Evolutionary conservation across 805 yeast species (phyloP).

Genomic region (Metschnikowia kunwiensis): DNA sequence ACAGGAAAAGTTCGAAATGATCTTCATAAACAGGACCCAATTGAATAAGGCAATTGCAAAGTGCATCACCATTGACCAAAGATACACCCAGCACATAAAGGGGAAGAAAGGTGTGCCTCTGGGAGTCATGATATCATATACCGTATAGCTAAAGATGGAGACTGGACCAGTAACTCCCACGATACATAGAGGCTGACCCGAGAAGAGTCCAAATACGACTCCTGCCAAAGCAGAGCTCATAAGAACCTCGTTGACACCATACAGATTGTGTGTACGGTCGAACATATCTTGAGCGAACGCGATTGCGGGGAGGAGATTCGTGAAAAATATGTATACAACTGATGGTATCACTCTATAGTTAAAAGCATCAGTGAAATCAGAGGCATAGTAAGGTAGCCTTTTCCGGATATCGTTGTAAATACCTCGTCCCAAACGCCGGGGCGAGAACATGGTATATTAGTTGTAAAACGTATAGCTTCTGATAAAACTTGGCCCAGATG

Average conservation of each 20-base stretch:
- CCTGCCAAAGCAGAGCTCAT: conserved; percentile 87
- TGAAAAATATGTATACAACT: conserved; percentile 78
- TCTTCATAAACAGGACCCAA: conserved; percentile 60
- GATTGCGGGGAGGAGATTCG: conserved; percentile 86
- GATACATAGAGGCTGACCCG: conserved; percentile 90
- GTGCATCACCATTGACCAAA: conserved; percentile 89
- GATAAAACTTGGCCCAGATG: too few relatives aligned
- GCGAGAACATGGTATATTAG: conserved; percentile 5
- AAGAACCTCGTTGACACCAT: conserved; percentile 89
- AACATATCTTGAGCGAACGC: conserved; percentile 98
- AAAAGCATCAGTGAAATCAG: conserved; percentile 81
- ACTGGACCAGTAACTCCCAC: conserved; percentile 98
- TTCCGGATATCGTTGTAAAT: conserved; percentile 48
- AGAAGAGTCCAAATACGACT: conserved; percentile 75
- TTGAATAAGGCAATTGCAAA: conserved; percentile 67
- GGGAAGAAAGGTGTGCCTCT: conserved; percentile 64
- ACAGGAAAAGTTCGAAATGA: conserved; percentile 79
- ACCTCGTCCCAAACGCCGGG: conserved; percentile 41
- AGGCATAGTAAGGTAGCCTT: conserved; percentile 62
- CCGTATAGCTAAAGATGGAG: conserved; percentile 86
- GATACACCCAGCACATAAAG: conserved; percentile 92
- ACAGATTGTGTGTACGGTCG: conserved; percentile 80
- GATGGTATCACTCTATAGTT: conserved; percentile 88
- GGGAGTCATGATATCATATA: conserved; percentile 65
- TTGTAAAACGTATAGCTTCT: too few relatives aligned